These are phyloP conservation scores for Trichocomaceae sp. DNA, from an alignment of 2,329 filamentous ascomycete genomes.

Conservation along the genomic window DNA sequence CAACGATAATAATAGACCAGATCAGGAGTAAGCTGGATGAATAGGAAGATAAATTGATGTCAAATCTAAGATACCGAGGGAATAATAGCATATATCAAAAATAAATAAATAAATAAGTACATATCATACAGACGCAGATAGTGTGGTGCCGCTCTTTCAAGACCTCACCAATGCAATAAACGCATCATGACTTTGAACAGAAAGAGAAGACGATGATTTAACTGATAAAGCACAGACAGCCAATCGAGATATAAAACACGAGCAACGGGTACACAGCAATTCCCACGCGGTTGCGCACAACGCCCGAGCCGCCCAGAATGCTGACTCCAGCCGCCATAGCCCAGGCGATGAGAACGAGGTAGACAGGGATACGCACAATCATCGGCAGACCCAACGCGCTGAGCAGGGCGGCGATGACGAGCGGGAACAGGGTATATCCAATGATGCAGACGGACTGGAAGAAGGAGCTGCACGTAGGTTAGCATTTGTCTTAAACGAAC, in stretches of 20 bases:
- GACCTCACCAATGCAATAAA: neutral
- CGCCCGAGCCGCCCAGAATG: conserved; percentile 89
- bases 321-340: conserved; percentile 92
- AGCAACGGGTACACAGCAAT: conserved; percentile 92
- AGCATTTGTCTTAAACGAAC: neutral
- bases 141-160: no score
- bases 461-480: conserved; percentile 64
- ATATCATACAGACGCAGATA: neutral
- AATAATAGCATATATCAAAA: neutral
- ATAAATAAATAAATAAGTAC: no score
- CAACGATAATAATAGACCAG: no score
- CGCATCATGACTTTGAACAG: neutral
- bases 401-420: conserved; percentile 85
- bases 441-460: conserved; percentile 98
- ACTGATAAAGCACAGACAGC: conserved; percentile 95
- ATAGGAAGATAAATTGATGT: no score
- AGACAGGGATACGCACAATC: conserved; percentile 82
- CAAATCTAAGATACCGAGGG: neutral
- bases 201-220: conserved; percentile 37
- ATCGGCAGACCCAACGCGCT: conserved; percentile 74
- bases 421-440: conserved; percentile 93
- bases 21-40: no score
- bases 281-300: conserved; percentile 87
- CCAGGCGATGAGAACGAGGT: conserved; percentile 82
- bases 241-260: conserved; percentile 88